These are phyloP conservation scores for Geum urbanum DNA, from an alignment of 306 rosid genomes.

Conservation along the genomic window DNA sequence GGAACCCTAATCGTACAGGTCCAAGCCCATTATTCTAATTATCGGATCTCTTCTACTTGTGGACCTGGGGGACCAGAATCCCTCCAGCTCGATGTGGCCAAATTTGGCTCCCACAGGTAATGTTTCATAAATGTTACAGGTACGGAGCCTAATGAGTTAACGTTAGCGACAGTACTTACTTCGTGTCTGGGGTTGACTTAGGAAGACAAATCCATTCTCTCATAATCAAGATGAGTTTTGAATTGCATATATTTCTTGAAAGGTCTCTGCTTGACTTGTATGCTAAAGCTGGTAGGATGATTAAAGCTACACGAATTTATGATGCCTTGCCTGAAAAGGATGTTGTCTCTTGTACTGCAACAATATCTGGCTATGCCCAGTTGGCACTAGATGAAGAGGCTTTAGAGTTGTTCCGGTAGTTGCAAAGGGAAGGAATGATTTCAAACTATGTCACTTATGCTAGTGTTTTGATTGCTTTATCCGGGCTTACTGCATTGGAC, in stretches of 20 bases:
- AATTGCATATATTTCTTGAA: conserved; percentile 68
- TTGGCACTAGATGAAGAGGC: conserved; percentile 76
- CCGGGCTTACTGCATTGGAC: conserved; percentile 83
- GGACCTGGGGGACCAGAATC: no score
- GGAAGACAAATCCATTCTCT: conserved; percentile 83
- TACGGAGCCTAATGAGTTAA: conserved; percentile 74
- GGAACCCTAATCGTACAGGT: no score
- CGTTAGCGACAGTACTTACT: conserved; percentile 72
- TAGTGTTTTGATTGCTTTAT: conserved; percentile 67
- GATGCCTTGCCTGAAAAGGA: conserved; percentile 74
- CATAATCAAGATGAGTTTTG: conserved; percentile 46
- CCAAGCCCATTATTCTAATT: no score
- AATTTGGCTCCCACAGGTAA: no score
- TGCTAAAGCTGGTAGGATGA: conserved; percentile 68
- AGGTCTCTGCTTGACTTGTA: conserved; percentile 96
- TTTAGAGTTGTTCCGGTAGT: conserved; percentile 53
- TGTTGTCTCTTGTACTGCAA: conserved; percentile 82
- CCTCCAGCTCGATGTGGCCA: no score
- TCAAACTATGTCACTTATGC: conserved; percentile 80
- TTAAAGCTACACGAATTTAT: conserved; percentile 61
- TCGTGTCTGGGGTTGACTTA: conserved; percentile 58
- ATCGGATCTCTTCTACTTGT: no score
- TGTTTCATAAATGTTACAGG: conserved; percentile 40
- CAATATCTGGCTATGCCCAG: conserved; percentile 88
- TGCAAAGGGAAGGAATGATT: conserved; percentile 70